Evolutionary conservation across 768 basidiomycete genomes (phyloP).

Genomic region (Lactifluus rugatus): DNA sequence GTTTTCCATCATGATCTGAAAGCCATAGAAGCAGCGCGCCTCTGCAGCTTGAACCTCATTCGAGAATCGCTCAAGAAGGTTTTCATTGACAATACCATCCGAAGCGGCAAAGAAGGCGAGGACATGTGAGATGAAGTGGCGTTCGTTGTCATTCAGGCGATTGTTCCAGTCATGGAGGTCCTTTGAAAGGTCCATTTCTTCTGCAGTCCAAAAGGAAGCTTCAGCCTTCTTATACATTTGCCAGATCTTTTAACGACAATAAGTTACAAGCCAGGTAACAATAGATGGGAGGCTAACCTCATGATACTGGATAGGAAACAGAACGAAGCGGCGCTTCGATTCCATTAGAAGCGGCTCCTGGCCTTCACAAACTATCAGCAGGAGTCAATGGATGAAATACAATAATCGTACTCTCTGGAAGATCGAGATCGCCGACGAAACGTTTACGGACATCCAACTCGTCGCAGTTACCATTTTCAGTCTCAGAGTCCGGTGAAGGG

Average conservation of each 20-base stretch:
- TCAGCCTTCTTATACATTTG: slow-evolving; percentile 92
- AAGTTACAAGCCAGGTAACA: background rate
- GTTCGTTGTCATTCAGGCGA: slow-evolving; percentile 71
- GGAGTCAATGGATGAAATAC: background rate
- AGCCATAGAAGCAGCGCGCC: slow-evolving; percentile 94
- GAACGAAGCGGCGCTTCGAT: slow-evolving; percentile 71
- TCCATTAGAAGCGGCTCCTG: slow-evolving; percentile 78
- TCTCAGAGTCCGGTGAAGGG: slow-evolving; percentile 15
- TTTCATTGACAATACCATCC: slow-evolving; percentile 95
- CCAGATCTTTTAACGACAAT: slow-evolving; percentile 61
- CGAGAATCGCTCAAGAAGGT: slow-evolving; percentile 88
- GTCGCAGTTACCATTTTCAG: slow-evolving; percentile 10
- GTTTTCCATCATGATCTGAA: slow-evolving; percentile 99
- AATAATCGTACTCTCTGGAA: slow-evolving; percentile 34
- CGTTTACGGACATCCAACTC: slow-evolving; percentile 22
- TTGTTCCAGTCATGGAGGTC: slow-evolving; percentile 80
- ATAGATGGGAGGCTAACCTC: slow-evolving; percentile 44
- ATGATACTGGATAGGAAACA: slow-evolving; percentile 89
- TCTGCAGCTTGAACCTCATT: slow-evolving; percentile 88
- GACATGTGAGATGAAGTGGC: slow-evolving; percentile 84
- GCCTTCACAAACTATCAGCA: slow-evolving; percentile 27
- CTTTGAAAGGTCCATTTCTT: slow-evolving; percentile 84
- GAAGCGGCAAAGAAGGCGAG: slow-evolving; percentile 96
- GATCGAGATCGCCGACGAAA: slow-evolving; percentile 47
- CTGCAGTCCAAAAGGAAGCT: slow-evolving; percentile 90